These are phyloP conservation scores for Diaporthe eres DNA, from an alignment of 2,329 filamentous ascomycete genomes.

Conservation along the genomic window DNA sequence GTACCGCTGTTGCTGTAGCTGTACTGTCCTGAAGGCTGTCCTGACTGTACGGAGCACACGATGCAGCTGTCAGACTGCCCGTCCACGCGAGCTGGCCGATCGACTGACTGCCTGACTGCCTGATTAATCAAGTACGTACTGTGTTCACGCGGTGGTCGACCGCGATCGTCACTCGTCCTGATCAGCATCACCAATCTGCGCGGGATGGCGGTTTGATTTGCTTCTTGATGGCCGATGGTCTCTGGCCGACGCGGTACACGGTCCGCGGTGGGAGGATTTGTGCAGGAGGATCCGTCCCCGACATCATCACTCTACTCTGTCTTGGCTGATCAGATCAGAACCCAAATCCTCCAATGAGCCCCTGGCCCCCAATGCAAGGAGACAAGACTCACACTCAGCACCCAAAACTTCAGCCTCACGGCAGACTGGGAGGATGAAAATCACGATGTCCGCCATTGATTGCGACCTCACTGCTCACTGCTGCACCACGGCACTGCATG, in stretches of 20 bases:
- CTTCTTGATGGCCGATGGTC: constrained; percentile 7
- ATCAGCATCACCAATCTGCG: constrained; percentile 20
- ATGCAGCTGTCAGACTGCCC: constrained; percentile 11
- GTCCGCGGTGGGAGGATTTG: neutral
- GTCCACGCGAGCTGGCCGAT: constrained; percentile 24
- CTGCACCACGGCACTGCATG: constrained; percentile 1
- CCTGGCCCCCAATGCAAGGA: neutral
- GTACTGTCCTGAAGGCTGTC: neutral
- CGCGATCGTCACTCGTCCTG: constrained; percentile 16
- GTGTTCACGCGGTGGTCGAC: constrained; percentile 18
- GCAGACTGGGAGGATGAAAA: neutral
- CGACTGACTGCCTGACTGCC: neutral
- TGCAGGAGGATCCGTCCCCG: constrained; percentile 14
- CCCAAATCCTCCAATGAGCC: constrained; percentile 20
- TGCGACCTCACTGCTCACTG: constrained; percentile 15
- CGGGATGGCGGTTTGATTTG: constrained; percentile 7
- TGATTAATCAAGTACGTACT: neutral
- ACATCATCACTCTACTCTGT: constrained; percentile 15
- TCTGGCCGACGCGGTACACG: neutral
- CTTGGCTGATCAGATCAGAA: constrained; percentile 30
- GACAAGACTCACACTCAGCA: constrained; percentile 24
- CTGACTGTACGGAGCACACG: constrained; percentile 27
- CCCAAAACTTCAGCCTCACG: constrained; percentile 29
- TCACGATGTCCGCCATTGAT: constrained; percentile 6
- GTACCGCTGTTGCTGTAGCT: neutral